These are phyloP conservation scores for Dentipellis sp. DNA, from an alignment of 768 basidiomycete species.

Conservation along the genomic window DNA sequence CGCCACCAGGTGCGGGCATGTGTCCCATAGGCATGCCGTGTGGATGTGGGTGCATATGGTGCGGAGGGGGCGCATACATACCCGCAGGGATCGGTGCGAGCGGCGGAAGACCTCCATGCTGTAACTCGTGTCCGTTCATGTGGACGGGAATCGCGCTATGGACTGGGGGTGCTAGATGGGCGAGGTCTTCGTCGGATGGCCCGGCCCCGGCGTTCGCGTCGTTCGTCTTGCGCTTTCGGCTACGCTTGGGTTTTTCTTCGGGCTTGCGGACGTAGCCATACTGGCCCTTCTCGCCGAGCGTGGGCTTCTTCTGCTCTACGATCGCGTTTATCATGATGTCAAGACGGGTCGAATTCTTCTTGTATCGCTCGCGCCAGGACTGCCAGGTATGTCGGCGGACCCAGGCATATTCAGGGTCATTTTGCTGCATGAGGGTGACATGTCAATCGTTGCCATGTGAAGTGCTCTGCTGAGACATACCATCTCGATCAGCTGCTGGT, in stretches of 20 bases:
- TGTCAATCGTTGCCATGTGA: not conserved
- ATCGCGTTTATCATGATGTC: slow-evolving; percentile 55
- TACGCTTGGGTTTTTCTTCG: slow-evolving; percentile 53
- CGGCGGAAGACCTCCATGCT: slow-evolving; percentile 2
- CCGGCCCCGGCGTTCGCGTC: not conserved
- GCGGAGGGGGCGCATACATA: slow-evolving; percentile 5
- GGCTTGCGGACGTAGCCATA: slow-evolving; percentile 74
- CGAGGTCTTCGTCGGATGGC: slow-evolving; percentile 13
- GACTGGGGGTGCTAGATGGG: slow-evolving; percentile 10
- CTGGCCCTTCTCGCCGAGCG: slow-evolving; percentile 68
- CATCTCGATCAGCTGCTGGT: slow-evolving; percentile 72
- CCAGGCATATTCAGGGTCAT: slow-evolving; percentile 70
- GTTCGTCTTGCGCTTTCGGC: slow-evolving; percentile 14
- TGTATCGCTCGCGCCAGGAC: slow-evolving; percentile 84
- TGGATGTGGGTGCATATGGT: slow-evolving; percentile 6
- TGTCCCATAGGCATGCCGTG: slow-evolving; percentile 3
- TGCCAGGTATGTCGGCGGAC: slow-evolving; percentile 82
- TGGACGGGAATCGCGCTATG: slow-evolving; percentile 3
- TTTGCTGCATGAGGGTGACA: slow-evolving; percentile 28
- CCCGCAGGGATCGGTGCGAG: slow-evolving; percentile 7
- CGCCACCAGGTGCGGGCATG: slow-evolving; percentile 5
- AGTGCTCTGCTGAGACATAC: slow-evolving; percentile 25
- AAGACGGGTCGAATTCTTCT: slow-evolving; percentile 66
- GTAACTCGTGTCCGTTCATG: slow-evolving; percentile 5
- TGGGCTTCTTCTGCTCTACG: slow-evolving; percentile 61